phyloP scores from a whole-genome alignment of 306 rosid genomes.

The Vigna angularis region DNA sequence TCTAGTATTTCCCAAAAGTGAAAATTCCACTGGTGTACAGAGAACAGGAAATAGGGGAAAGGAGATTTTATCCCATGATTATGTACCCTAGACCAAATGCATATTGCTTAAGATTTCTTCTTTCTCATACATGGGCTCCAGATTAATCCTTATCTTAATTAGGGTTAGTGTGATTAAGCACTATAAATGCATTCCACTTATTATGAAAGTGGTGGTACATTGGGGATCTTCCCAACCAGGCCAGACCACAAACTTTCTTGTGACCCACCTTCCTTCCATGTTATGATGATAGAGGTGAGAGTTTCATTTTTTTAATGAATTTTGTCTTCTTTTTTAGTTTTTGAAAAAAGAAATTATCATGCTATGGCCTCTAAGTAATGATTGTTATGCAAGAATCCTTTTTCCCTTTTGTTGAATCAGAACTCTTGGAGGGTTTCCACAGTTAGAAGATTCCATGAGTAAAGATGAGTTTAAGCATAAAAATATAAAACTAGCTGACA shows the following conservation, averaged over 20 bases:
- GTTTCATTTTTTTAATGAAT: background rate
- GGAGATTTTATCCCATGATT: background rate
- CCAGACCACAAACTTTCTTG: slow-evolving; percentile 51
- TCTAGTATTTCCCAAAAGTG: background rate
- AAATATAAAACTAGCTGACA: slow-evolving; percentile 65
- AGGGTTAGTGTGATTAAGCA: slow-evolving; percentile 45
- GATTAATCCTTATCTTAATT: slow-evolving; percentile 29
- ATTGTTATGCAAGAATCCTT: slow-evolving; percentile 53
- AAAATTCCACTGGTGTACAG: background rate
- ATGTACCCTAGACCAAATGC: background rate
- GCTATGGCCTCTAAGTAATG: slow-evolving; percentile 53
- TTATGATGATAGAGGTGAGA: slow-evolving; percentile 52
- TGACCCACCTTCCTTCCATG: slow-evolving; percentile 58
- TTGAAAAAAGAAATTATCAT: background rate
- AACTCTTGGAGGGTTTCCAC: slow-evolving; percentile 49
- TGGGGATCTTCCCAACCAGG: slow-evolving; percentile 56
- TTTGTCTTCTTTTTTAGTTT: slow-evolving; percentile 31
- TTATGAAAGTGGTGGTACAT: slow-evolving; percentile 27
- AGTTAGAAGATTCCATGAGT: slow-evolving; percentile 75
- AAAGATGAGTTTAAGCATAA: slow-evolving; percentile 72
- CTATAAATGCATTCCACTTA: slow-evolving; percentile 46
- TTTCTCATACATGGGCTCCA: background rate
- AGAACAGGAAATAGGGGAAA: background rate
- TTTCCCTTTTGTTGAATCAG: slow-evolving; percentile 48
- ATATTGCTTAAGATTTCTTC: background rate